phyloP scores from a whole-genome alignment of 495 filamentous ascomycete species.

The Penicillium riverlandense region DNA sequence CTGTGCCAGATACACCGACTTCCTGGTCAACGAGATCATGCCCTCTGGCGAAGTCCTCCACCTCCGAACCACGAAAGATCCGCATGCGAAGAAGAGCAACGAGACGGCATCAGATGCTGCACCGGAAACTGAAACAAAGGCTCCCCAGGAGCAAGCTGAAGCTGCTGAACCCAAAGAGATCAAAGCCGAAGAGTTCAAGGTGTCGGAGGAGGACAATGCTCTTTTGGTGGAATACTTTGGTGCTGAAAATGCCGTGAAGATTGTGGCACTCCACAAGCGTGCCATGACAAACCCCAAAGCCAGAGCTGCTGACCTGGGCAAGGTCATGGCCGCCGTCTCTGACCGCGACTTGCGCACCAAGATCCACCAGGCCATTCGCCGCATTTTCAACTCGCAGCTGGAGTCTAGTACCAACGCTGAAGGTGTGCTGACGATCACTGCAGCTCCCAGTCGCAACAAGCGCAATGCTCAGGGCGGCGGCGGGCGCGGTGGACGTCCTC shows the following conservation, averaged over 20 bases:
- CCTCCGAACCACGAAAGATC: constrained; percentile 44
- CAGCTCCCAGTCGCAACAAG: constrained; percentile 35
- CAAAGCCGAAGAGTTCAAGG: constrained; percentile 19
- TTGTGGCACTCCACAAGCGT: constrained; percentile 38
- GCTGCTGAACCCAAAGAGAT: constrained; percentile 1
- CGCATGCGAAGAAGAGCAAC: constrained; percentile 4
- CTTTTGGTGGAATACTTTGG: constrained; percentile 40
- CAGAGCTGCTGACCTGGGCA: constrained; percentile 34
- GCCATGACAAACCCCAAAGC: constrained; percentile 33
- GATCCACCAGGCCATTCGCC: constrained; percentile 60
- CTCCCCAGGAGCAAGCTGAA: background rate
- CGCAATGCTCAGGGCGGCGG: constrained; percentile 22
- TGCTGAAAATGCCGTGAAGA: constrained; percentile 27
- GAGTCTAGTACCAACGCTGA: constrained; percentile 55
- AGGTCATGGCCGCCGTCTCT: constrained; percentile 36
- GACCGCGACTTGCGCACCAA: constrained; percentile 55
- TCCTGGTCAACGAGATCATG: constrained; percentile 87
- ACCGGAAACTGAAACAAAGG: constrained; percentile 2
- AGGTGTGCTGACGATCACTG: constrained; percentile 53
- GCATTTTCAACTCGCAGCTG: constrained; percentile 59
- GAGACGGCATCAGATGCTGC: constrained; percentile 1
- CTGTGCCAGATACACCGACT: constrained; percentile 75
- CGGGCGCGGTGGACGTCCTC: constrained; percentile 14
- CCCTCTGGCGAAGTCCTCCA: constrained; percentile 74
- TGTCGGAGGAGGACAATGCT: constrained; percentile 41